A percentile compares a stretch with the other conserved stretches of the same genome.
Evolutionary conservation across 2,329 filamentous ascomycete genomes (phyloP).

Genomic region (Chaetomiaceae sp.): DNA sequence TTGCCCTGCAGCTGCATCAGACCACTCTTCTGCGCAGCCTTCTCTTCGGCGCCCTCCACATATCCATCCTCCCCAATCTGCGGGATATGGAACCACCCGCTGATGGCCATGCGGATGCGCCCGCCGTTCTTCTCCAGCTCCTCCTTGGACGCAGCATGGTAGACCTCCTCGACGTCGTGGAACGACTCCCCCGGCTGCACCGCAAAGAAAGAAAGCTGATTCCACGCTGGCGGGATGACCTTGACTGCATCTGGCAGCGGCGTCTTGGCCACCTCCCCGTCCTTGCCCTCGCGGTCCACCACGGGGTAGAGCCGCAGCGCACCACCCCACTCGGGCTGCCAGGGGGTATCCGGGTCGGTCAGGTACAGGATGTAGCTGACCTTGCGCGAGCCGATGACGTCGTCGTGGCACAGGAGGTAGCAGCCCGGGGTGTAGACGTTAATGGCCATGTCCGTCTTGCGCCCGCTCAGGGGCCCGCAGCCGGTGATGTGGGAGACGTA

Average conservation of each 20-base stretch:
- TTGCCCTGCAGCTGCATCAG: slow-evolving; percentile 90
- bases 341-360: slow-evolving; percentile 84
- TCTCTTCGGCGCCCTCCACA: slow-evolving; percentile 81
- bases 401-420: slow-evolving; percentile 93
- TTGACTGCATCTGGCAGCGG: slow-evolving; percentile 74
- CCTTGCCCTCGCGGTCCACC: slow-evolving; percentile 57
- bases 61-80: slow-evolving; percentile 92
- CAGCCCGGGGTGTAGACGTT: slow-evolving; percentile 97
- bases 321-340: slow-evolving; percentile 90
- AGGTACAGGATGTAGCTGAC: slow-evolving; percentile 97
- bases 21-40: slow-evolving; percentile 82
- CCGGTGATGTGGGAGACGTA: slow-evolving; percentile 84
- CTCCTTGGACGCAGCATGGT: slow-evolving; percentile 59
- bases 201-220: slow-evolving; percentile 96
- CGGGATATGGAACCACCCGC: slow-evolving; percentile 98
- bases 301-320: slow-evolving; percentile 83
- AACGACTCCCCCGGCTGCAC: slow-evolving; percentile 98
- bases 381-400: slow-evolving; percentile 94
- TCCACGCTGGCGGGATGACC: slow-evolving; percentile 89
- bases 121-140: slow-evolving; percentile 66
- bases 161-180: slow-evolving; percentile 98
- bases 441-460: slow-evolving; percentile 98
- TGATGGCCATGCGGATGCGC: slow-evolving; percentile 92
- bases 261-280: slow-evolving; percentile 72
- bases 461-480: slow-evolving; percentile 80